Evolutionary conservation across 2,329 filamentous ascomycete species (phyloP).

Genomic region (Monosporascus sp.): DNA sequence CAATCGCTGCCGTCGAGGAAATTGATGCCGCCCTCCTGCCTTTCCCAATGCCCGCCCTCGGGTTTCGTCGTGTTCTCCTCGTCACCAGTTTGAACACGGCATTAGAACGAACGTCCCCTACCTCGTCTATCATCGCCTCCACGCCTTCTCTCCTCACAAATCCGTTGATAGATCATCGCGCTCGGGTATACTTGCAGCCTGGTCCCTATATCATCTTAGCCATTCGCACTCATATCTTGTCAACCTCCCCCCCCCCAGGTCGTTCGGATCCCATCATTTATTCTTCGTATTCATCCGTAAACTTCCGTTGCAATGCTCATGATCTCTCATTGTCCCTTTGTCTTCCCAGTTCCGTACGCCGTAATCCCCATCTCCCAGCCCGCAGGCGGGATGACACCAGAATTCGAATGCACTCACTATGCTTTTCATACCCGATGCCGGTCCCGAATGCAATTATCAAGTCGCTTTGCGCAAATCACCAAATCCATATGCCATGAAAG

Average conservation of each 20-base stretch:
- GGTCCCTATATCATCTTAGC: neutral
- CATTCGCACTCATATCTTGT: neutral
- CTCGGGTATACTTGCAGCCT: neutral
- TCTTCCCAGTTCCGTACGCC: constrained; percentile 21
- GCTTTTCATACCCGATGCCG: constrained; percentile 21
- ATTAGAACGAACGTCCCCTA: neutral
- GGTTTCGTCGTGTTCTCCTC: neutral
- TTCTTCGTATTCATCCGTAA: neutral
- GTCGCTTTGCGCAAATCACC: constrained; percentile 9
- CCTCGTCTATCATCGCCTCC: neutral
- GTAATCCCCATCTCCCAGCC: constrained; percentile 10
- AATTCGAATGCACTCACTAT: constrained; percentile 18
- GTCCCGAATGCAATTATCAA: constrained; percentile 16
- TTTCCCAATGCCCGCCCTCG: neutral
- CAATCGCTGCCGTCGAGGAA: neutral
- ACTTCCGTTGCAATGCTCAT: constrained; percentile 14
- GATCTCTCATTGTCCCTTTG: constrained; percentile 12
- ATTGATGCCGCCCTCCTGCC: neutral
- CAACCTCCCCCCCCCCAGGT: neutral
- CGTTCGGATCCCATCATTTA: neutral
- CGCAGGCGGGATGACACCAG: constrained; percentile 11
- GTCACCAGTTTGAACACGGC: neutral
- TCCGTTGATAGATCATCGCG: neutral
- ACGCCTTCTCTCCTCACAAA: neutral
- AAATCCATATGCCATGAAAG: constrained; percentile 9